A percentile compares a stretch with the other conserved stretches of the same genome.
Evolutionary conservation across 2,329 filamentous ascomycete species (phyloP).

Genomic region (Niveomyces coronatus): DNA sequence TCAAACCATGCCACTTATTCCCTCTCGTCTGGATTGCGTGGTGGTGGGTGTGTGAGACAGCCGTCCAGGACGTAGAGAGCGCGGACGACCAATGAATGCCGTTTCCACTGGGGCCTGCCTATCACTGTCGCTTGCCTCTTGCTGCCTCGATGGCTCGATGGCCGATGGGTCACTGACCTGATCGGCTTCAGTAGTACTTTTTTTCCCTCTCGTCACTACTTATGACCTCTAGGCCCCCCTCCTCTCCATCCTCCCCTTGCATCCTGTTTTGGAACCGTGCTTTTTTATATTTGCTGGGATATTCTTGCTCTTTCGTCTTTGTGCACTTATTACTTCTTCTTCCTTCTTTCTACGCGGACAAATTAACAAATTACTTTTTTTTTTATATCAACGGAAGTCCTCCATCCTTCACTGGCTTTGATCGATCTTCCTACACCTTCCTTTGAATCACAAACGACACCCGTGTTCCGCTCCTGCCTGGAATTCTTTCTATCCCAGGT

Average conservation of each 20-base stretch:
- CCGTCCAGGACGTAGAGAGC: too few relatives aligned
- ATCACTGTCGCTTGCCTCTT: slow-evolving; percentile 10
- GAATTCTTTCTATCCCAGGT: slow-evolving; percentile 1
- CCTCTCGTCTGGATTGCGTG: slow-evolving; percentile 1
- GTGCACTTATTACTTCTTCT: slow-evolving; percentile 39
- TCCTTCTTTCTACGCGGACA: slow-evolving; percentile 20
- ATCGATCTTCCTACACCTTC: slow-evolving; percentile 34
- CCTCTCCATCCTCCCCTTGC: slow-evolving; percentile 25
- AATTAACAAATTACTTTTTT: too few relatives aligned
- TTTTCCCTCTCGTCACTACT: slow-evolving; percentile 23
- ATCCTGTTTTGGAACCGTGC: slow-evolving; percentile 33
- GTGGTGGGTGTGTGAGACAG: slow-evolving; percentile 6
- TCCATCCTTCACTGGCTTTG: slow-evolving; percentile 24
- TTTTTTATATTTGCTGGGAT: too few relatives aligned
- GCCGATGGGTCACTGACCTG: slow-evolving; percentile 1
- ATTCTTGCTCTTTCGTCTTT: slow-evolving; percentile 35
- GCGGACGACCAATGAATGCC: slow-evolving; percentile 8
- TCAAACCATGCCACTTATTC: neutral
- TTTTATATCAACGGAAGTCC: slow-evolving; percentile 6
- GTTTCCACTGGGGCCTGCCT: slow-evolving; percentile 9
- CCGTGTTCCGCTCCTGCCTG: slow-evolving; percentile 10
- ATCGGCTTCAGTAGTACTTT: slow-evolving; percentile 1
- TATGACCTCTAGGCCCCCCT: slow-evolving; percentile 37
- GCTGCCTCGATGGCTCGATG: too few relatives aligned
- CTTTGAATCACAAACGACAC: slow-evolving; percentile 20